These are phyloP conservation scores for Populus tomentosa DNA, from an alignment of 441 rosid species.

Conservation along the genomic window DNA sequence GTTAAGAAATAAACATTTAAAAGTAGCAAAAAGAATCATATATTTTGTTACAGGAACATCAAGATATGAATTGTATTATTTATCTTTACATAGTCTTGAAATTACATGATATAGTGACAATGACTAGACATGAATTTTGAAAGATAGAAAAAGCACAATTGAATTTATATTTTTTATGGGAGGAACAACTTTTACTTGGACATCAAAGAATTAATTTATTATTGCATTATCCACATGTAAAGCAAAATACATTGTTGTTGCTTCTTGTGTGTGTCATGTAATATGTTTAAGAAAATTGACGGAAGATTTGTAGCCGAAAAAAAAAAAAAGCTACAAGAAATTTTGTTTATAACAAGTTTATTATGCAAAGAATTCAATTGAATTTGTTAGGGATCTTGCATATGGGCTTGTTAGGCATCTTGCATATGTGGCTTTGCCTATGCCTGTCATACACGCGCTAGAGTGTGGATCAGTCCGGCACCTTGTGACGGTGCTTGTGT, in stretches of 20 bases:
- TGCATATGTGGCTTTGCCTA: constrained; percentile 13
- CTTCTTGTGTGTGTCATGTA: neutral
- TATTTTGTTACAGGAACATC: neutral
- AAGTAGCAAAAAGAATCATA: neutral
- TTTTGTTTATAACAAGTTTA: neutral
- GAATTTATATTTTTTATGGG: neutral
- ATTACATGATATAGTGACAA: neutral
- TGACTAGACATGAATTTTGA: neutral
- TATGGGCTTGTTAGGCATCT: constrained; percentile 29
- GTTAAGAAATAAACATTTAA: neutral
- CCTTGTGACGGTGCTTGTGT: too few species aligned
- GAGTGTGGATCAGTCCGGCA: too few species aligned
- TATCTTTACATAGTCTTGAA: neutral
- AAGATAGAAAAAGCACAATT: neutral
- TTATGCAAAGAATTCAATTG: neutral
- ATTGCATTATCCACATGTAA: neutral
- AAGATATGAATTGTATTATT: neutral
- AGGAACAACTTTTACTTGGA: neutral
- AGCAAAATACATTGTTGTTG: neutral
- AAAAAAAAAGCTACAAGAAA: neutral
- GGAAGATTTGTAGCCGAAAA: neutral
- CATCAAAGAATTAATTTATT: neutral
- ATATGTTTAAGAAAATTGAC: neutral
- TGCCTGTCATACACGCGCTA: too few species aligned
- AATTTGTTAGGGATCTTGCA: neutral